phyloP scores from a whole-genome alignment of 495 filamentous ascomycete genomes.

The Glonium stellatum region DNA sequence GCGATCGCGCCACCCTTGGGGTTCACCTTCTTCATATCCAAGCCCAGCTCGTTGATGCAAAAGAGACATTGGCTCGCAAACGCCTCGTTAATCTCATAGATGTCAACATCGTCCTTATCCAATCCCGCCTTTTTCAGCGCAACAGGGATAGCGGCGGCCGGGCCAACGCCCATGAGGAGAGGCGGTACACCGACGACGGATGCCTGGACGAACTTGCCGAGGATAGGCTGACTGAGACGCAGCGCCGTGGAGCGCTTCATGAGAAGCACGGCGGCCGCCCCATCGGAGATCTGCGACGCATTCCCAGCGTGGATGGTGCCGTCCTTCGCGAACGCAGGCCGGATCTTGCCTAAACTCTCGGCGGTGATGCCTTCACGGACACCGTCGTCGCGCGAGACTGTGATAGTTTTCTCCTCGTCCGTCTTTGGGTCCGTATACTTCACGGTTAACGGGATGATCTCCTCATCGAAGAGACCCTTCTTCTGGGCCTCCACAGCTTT shows the following conservation, averaged over 20 bases:
- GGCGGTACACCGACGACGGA: constrained; percentile 85
- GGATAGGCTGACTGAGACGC: constrained; percentile 75
- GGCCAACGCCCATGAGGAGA: constrained; percentile 90
- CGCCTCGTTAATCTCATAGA: constrained; percentile 99
- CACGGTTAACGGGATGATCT: constrained; percentile 81
- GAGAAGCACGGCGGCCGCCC: constrained; percentile 87
- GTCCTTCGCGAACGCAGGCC: constrained; percentile 83
- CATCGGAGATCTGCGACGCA: constrained; percentile 90
- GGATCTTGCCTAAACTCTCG: constrained; percentile 83
- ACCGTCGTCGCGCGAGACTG: constrained; percentile 81
- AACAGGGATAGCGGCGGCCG: constrained; percentile 92
- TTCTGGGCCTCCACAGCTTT: constrained; percentile 84
- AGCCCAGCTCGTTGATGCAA: constrained; percentile 81
- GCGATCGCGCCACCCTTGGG: constrained; percentile 97
- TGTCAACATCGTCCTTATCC: constrained; percentile 84
- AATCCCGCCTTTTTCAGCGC: constrained; percentile 81
- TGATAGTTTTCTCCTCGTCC: constrained; percentile 75
- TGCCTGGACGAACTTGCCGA: constrained; percentile 83
- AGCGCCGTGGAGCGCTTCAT: constrained; percentile 94
- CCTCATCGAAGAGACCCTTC: constrained; percentile 82
- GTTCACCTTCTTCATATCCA: constrained; percentile 81
- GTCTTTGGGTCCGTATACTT: constrained; percentile 85
- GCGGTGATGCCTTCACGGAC: constrained; percentile 77
- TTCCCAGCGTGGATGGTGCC: constrained; percentile 95
- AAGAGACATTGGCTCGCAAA: constrained; percentile 93